Evolutionary conservation across 768 basidiomycete genomes (phyloP).

Genomic region (Lentinula guzmanii): DNA sequence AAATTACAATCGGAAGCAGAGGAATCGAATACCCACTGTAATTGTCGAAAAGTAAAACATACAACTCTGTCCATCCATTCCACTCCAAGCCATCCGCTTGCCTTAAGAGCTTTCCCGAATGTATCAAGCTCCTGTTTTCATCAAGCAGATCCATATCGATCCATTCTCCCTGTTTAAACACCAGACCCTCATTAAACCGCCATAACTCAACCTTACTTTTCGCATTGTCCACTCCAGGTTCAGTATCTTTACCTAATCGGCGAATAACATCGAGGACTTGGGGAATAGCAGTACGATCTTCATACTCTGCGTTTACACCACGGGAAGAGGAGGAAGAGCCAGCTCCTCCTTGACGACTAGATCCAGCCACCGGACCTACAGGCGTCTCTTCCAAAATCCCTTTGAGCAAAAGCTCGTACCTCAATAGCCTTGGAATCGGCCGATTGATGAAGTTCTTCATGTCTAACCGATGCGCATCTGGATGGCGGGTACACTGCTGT

Average conservation of each 20-base stretch:
- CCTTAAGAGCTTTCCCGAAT: slow-evolving; percentile 75
- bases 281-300: slow-evolving; percentile 49
- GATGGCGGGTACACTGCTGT: slow-evolving; percentile 50
- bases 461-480: slow-evolving; percentile 76
- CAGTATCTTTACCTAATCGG: slow-evolving; percentile 77
- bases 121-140: slow-evolving; percentile 75
- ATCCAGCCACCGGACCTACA: not conserved
- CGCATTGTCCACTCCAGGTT: slow-evolving; percentile 79
- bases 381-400: slow-evolving; percentile 74
- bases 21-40: slow-evolving; percentile 56
- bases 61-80: slow-evolving; percentile 88
- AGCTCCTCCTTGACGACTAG: not conserved
- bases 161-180: slow-evolving; percentile 73
- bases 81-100: slow-evolving; percentile 69
- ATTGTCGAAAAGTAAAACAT: slow-evolving; percentile 90
- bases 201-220: slow-evolving; percentile 89
- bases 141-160: slow-evolving; percentile 89
- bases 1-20: not conserved
- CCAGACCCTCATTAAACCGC: slow-evolving; percentile 73
- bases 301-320: slow-evolving; percentile 41
- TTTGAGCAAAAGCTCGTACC: slow-evolving; percentile 83
- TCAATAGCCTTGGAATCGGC: slow-evolving; percentile 82
- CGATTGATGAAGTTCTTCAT: slow-evolving; percentile 93
- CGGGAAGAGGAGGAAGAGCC: not conserved
- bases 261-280: slow-evolving; percentile 85